Base-by-base conservation (phyloP, 495 filamentous ascomycete genomes). In the Pyronema domesticum region DNA sequence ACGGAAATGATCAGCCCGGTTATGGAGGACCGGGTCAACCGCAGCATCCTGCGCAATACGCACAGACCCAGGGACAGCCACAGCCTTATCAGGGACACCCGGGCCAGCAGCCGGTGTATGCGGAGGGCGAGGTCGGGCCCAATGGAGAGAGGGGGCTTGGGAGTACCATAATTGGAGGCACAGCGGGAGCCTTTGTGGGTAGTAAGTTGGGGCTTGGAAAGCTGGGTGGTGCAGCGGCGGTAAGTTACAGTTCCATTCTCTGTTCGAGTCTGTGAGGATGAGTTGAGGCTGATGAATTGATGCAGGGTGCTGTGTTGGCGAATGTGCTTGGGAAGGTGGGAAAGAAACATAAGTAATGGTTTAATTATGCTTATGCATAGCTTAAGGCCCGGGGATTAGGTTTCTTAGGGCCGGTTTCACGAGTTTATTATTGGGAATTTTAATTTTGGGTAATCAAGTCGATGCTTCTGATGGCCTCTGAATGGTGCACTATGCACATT, bases 141-240 rank as follows among this genome's bases (percentile, higher is more conserved):
- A 37, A 57, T 3, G 61, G 61, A 0, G 61, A 59, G 37, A 60
- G 55, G 42, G 61, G 61, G 4, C 2, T 59, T 3, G 61, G 61
- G 10, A 57, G 37, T 35, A 55, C 60, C 37, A 37, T 63, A 15
- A 15, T 55, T 53, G 61, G 56, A 8, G 61, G 61, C 1, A 17
- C 57, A 3, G 61, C 59, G 0, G 61, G 57, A 2, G 61, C 57
- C 17, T 64, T 63, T 53, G 30, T 59, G 13, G 61, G 60, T 14
- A 55, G 46, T 33, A 64, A 55, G 10, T 11, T 60, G 11, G 61
- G 61, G 10, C 7, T 63, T 34, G 61, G 61, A 7, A 51, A 19
- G 18, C 6, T 57, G 3, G 61, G 61, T 6, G 61, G 61, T 19
- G 61, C 57, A n/a, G 40, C 50, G 39, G 61, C 36, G 49, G 61